phyloP scores from a whole-genome alignment of 1,284 basidiomycete genomes.

The Apiotrichum akiyoshidainum region DNA sequence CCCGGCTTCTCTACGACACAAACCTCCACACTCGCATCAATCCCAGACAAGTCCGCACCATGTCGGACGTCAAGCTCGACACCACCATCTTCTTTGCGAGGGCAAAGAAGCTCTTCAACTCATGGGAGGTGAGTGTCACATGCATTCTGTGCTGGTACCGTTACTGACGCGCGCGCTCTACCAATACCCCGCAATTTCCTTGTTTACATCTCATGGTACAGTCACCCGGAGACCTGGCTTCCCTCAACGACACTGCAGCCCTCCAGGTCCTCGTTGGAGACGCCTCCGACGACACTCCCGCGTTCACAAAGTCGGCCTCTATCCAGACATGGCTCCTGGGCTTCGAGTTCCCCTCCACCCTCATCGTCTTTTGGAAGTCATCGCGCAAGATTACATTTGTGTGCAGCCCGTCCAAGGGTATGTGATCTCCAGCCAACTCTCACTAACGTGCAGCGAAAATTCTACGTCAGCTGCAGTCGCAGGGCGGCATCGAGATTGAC shows the following conservation, averaged over 20 bases:
- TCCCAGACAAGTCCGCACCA: constrained; percentile 31
- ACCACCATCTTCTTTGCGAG: constrained; percentile 62
- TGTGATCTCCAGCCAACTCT: constrained; percentile 15
- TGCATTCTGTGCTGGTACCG: constrained; percentile 2
- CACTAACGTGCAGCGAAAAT: constrained; percentile 41
- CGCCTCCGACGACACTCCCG: constrained; percentile 74
- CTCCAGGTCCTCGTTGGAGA: constrained; percentile 78
- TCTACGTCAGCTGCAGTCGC: constrained; percentile 38
- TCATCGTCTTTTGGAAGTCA: constrained; percentile 69
- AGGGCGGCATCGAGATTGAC: constrained; percentile 39
- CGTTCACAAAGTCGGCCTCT: constrained; percentile 81
- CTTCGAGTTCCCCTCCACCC: constrained; percentile 93
- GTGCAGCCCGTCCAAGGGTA: constrained; percentile 86
- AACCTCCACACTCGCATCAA: neutral
- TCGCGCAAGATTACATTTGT: constrained; percentile 67
- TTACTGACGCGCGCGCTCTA: neutral
- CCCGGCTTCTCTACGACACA: neutral
- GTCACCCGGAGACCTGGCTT: constrained; percentile 57
- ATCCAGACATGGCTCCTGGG: constrained; percentile 92
- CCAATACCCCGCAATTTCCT: no score
- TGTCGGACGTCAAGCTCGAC: constrained; percentile 57
- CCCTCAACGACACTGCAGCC: constrained; percentile 55
- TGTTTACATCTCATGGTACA: neutral
- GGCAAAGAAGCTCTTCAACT: constrained; percentile 63
- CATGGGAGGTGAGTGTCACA: constrained; percentile 65